Evolutionary conservation across 2,329 filamentous ascomycete species (phyloP).

Genomic region (Geosmithia putterillii): DNA sequence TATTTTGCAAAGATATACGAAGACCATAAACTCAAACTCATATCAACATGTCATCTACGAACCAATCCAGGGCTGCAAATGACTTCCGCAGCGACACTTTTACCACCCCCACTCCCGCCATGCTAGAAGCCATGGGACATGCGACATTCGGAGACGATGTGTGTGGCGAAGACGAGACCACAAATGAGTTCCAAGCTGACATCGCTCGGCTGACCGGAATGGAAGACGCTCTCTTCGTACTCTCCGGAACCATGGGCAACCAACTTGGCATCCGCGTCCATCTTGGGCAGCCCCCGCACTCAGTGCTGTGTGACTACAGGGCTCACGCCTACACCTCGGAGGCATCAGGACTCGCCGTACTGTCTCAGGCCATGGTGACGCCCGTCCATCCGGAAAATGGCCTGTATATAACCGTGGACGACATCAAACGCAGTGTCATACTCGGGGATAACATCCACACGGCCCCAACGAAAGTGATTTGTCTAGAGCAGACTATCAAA

Average conservation of each 20-base stretch:
- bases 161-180: slow-evolving; percentile 68
- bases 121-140: slow-evolving; percentile 67
- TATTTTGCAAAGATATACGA: too few relatives aligned
- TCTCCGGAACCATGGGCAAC: slow-evolving; percentile 14
- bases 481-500: slow-evolving; percentile 68
- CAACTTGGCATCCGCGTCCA: slow-evolving; percentile 14
- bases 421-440: slow-evolving; percentile 37
- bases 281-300: slow-evolving; percentile 14
- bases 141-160: slow-evolving; percentile 78
- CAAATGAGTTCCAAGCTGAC: slow-evolving; percentile 31
- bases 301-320: slow-evolving; percentile 41
- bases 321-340: slow-evolving; percentile 61
- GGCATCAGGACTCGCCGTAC: slow-evolving; percentile 48
- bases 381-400: slow-evolving; percentile 56
- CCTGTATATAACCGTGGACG: slow-evolving; percentile 59
- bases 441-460: slow-evolving; percentile 40
- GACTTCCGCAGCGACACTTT: slow-evolving; percentile 27
- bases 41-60: background rate
- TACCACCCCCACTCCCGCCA: slow-evolving; percentile 66
- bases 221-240: slow-evolving; percentile 12
- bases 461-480: slow-evolving; percentile 66
- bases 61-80: background rate
- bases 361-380: slow-evolving; percentile 57
- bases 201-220: slow-evolving; percentile 12
- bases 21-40: too few relatives aligned